Conservation (phyloP, 176 grass and related monocot species). For the Triticum timopheevii region DNA sequence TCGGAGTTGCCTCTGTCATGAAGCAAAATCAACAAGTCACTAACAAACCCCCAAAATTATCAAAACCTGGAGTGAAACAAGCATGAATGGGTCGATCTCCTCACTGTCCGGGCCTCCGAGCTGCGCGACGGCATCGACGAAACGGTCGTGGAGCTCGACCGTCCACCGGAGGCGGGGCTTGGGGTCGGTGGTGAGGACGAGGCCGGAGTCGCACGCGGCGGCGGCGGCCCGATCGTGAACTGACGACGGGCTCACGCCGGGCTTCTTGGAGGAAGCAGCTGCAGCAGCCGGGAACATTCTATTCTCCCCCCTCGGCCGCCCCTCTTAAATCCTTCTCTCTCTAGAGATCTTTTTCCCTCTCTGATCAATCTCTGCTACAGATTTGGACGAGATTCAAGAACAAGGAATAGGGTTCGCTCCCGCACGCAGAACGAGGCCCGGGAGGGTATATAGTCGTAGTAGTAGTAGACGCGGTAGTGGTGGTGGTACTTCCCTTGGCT, state of each 20-base stretch:
- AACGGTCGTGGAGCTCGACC: conserved; percentile 92
- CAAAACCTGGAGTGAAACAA: background rate
- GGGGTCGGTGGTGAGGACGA: conserved; percentile 98
- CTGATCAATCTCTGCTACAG: conserved; percentile 48
- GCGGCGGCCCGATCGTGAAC: conserved; percentile 56
- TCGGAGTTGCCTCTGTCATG: conserved; percentile 83
- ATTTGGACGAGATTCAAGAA: conserved; percentile 96
- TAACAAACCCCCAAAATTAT: background rate
- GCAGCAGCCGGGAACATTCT: conserved; percentile 74
- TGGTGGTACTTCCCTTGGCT: conserved; percentile 23
- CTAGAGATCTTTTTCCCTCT: conserved; percentile 53
- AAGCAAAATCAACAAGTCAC: background rate
- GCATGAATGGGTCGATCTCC: background rate
- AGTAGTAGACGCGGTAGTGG: conserved; percentile 14
- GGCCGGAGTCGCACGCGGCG: conserved; percentile 64
- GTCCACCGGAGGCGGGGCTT: conserved; percentile 98
- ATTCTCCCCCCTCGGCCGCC: conserved; percentile 21
- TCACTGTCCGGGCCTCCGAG: conserved; percentile 92
- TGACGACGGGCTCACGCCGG: conserved; percentile 43
- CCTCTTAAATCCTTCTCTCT: conserved; percentile 65
- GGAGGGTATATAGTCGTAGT: conserved; percentile 16
- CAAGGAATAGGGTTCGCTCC: conserved; percentile 96
- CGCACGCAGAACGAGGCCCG: conserved; percentile 38
- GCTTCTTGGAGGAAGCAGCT: conserved; percentile 68
- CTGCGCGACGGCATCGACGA: conserved; percentile 91